Evolutionary conservation across 129 eudicot species (phyloP).

Genomic region (Erigeron canadensis): DNA sequence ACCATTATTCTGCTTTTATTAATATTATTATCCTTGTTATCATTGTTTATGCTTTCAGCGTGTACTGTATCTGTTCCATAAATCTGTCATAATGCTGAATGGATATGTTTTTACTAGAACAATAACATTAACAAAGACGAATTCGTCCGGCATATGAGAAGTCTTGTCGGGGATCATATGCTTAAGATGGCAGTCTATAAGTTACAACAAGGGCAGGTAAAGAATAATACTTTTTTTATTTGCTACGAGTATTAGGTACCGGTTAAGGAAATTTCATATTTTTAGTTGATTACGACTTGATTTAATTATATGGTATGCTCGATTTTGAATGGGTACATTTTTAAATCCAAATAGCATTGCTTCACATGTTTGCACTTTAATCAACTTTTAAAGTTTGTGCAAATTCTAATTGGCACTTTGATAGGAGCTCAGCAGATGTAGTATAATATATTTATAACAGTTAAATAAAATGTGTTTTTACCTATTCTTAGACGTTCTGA

Average conservation of each 20-base stretch:
- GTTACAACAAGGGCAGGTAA: constrained; percentile 77
- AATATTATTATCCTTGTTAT: background rate
- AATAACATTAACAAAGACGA: constrained; percentile 68
- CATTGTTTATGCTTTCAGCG: constrained; percentile 1
- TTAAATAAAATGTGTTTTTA: background rate
- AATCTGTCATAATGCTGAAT: background rate
- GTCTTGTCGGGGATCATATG: constrained; percentile 91
- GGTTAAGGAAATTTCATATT: background rate
- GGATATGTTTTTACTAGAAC: constrained; percentile 45
- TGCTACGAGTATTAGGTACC: background rate
- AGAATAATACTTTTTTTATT: constrained; percentile 8
- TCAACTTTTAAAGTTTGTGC: background rate
- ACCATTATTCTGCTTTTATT: background rate
- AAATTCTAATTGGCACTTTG: background rate
- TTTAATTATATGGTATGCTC: background rate
- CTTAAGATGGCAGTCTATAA: constrained; percentile 72
- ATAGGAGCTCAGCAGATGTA: background rate
- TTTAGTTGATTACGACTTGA: background rate
- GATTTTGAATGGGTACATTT: background rate
- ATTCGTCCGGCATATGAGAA: constrained; percentile 71
- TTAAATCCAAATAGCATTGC: background rate
- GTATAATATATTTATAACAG: background rate
- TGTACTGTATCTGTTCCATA: background rate
- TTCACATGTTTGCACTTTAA: background rate
- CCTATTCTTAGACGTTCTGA: background rate